Conservation (phyloP, 2,329 filamentous ascomycete species). For the Fusarium clavum region DNA sequence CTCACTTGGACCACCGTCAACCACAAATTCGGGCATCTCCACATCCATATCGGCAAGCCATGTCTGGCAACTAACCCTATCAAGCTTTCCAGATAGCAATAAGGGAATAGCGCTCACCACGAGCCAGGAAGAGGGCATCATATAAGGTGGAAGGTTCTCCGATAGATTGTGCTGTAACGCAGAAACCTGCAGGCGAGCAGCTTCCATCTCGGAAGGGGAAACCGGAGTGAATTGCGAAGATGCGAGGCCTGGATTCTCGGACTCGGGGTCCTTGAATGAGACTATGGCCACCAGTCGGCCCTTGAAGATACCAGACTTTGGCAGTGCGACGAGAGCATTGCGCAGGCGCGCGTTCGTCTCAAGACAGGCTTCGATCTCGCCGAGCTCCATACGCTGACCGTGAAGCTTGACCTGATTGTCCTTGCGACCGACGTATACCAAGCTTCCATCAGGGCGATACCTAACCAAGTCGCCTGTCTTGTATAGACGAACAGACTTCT, state of each 20-base stretch:
- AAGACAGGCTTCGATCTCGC: constrained; percentile 55
- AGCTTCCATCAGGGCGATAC: constrained; percentile 54
- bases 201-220: neutral
- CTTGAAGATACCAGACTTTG: constrained; percentile 46
- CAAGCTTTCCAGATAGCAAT: constrained; percentile 33
- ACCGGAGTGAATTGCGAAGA: neutral
- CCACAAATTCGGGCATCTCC: constrained; percentile 53
- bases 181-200: neutral
- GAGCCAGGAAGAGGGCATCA: constrained; percentile 35
- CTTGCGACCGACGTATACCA: constrained; percentile 63
- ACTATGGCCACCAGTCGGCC: constrained; percentile 25
- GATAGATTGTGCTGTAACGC: constrained; percentile 11
- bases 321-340: constrained; percentile 54
- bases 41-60: constrained; percentile 60
- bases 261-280: constrained; percentile 4
- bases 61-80: constrained; percentile 49
- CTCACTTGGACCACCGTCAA: constrained; percentile 48
- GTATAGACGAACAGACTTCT: constrained; percentile 45
- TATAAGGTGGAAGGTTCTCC: constrained; percentile 28
- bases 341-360: constrained; percentile 67
- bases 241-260: neutral
- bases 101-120: constrained; percentile 22
- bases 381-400: constrained; percentile 66
- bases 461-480: constrained; percentile 61
- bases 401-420: constrained; percentile 47